Percentiles rank a stretch among this genome's conserved stretches.
Conservation (phyloP, 768 basidiomycete species). For the Lactarius deliciosus region DNA sequence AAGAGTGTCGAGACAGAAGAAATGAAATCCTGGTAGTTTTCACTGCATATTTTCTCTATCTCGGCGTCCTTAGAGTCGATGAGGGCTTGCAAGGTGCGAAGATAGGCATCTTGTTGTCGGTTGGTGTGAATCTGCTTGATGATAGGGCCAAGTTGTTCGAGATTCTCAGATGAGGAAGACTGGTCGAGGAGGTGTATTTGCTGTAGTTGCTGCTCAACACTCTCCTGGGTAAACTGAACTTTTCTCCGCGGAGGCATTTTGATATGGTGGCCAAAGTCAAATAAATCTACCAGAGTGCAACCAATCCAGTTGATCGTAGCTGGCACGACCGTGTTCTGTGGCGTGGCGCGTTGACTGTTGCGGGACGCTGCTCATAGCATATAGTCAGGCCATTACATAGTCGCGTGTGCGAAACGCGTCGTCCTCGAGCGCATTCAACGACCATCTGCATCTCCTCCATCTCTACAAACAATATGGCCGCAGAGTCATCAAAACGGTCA, state of each 20-base stretch:
- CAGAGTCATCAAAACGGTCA: conserved; percentile 58
- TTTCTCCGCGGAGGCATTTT: conserved; percentile 72
- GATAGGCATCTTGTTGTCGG: conserved; percentile 85
- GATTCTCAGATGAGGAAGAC: conserved; percentile 87
- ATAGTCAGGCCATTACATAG: neutral
- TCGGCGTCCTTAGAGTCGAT: conserved; percentile 94
- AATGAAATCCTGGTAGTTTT: conserved; percentile 98
- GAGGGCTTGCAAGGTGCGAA: conserved; percentile 81
- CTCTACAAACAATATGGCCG: conserved; percentile 37
- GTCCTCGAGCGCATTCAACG: conserved; percentile 6
- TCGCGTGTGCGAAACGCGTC: conserved; percentile 22
- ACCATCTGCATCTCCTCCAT: conserved; percentile 1
- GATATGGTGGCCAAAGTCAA: neutral
- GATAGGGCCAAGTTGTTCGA: conserved; percentile 92
- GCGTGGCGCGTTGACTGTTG: conserved; percentile 8
- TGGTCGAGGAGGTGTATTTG: conserved; percentile 88
- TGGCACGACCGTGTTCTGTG: neutral
- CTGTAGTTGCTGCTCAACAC: conserved; percentile 86
- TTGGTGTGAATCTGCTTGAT: conserved; percentile 91
- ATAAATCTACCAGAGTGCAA: neutral
- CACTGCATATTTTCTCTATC: conserved; percentile 93
- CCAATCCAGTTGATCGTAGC: no score
- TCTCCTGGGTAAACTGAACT: conserved; percentile 74
- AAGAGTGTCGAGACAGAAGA: conserved; percentile 95
- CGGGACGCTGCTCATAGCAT: neutral